Percentiles rank a stretch among this genome's conserved stretches.
These are phyloP conservation scores for Candida sphagnicola DNA, from an alignment of 805 yeast genomes.

Conservation along the genomic window DNA sequence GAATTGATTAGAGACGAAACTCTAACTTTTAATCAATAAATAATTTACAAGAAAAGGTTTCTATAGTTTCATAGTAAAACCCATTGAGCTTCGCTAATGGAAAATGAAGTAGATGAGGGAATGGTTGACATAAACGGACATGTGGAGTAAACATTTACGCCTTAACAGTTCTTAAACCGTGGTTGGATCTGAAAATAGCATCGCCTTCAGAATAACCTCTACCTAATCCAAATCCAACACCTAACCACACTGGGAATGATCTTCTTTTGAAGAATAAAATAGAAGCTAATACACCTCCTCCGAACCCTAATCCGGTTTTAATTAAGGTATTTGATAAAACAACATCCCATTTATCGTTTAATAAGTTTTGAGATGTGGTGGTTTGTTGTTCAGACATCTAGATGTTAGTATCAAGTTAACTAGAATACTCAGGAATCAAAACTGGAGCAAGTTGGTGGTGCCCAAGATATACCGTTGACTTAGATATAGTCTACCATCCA, in stretches of 20 bases:
- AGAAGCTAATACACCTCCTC: constrained; percentile 92
- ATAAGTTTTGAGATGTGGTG: constrained; percentile 52
- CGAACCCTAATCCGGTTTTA: constrained; percentile 94
- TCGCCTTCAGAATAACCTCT: constrained; percentile 98
- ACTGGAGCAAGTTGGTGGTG: too few relatives aligned
- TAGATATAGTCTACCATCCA: too few relatives aligned
- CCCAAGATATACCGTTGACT: too few relatives aligned
- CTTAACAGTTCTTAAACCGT: constrained; percentile 71
- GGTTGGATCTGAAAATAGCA: constrained; percentile 82
- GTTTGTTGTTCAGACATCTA: constrained; percentile 30
- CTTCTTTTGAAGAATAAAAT: constrained; percentile 89
- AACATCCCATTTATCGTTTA: constrained; percentile 87
- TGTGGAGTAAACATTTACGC: constrained; percentile 37
- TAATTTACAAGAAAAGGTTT: constrained; percentile 5
- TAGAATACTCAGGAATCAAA: too few relatives aligned
- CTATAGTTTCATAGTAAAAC: constrained; percentile 1
- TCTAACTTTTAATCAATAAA: constrained; percentile 3
- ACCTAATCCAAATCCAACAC: constrained; percentile 96
- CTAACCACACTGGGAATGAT: constrained; percentile 97
- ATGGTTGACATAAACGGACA: not conserved
- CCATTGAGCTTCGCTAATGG: not conserved
- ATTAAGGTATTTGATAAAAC: constrained; percentile 91
- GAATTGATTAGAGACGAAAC: not conserved
- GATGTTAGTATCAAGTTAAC: constrained; percentile 5
- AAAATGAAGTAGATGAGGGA: not conserved